Evolutionary conservation across 352 stramenopile genomes (phyloP), one percentile per base, ranked within the genome.

Genomic region (Globisporangium rhizosaccharum): DNA sequence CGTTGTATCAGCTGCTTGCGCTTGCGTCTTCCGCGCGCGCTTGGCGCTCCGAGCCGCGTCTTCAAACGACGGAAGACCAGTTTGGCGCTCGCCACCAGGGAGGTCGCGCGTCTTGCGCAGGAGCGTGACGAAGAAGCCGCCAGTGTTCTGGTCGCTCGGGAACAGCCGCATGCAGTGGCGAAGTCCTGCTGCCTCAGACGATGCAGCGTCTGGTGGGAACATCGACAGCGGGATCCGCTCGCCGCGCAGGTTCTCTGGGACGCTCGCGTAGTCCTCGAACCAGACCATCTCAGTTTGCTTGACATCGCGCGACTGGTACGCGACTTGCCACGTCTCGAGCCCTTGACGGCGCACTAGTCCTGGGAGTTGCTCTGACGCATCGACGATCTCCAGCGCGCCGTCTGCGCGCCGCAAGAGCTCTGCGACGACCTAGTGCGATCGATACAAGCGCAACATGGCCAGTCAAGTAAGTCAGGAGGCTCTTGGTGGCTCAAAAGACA

Each of bases 51-150:
- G 56, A 44, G 56, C 56, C 11, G 52, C 56, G 2, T 64, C 58
- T 30, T 90, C 80, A 28, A 71, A 85, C 28, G 76, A 76, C n/a
- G 68, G 49, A 0, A 89, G 64, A 0, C 78, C 76, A 12, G 36
- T 51, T 45, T 89, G 66, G 7, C 62, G 30, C 30, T 61, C 65
- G 7, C 68, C 73, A 3, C 68, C 73, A 46, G 72, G 67, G 0
- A 88, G 61, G 8, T 63, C 53, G 30, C 39, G 66, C 47, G 57
- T 77, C 60, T 98, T 98, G 36, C 84, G 67, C 28, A 99, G 73
- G 9, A 99, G 75, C 23, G 91, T 89, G 17, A 99, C 82, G 68
- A 99, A 99, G 71, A 99, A 99, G 18, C 97, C 97, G 33, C 96
- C 97, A 1, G 95, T 98, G 69, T 99, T 93, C 54, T 98, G 87